Percentiles rank a stretch among this genome's conserved stretches.
phyloP scores from a whole-genome alignment of 257 asterid species.

The Solanum paucissectum region DNA sequence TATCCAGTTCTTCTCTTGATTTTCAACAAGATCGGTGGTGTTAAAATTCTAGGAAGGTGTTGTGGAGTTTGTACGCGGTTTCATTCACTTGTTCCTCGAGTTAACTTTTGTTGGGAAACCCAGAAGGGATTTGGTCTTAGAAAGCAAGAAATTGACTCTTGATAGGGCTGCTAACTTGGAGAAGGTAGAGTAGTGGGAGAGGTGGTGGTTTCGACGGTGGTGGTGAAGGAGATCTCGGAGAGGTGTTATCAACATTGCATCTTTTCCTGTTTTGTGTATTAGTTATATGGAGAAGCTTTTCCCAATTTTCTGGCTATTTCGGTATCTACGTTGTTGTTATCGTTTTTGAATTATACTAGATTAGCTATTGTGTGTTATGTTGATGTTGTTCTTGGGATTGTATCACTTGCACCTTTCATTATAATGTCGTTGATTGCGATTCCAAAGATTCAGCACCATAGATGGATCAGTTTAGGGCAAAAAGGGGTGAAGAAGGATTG shows the following conservation, averaged over 20 bases:
- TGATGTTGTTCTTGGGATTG: conserved; percentile 8
- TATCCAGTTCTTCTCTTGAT: no score
- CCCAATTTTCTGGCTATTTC: conserved; percentile 10
- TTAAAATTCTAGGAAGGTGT: no score
- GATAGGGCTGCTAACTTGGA: no score
- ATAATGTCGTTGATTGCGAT: conserved; percentile 5
- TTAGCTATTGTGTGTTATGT: conserved; percentile 18
- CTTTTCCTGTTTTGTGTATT: conserved; percentile 5
- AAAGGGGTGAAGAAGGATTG: conserved; percentile 45
- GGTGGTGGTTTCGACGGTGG: no score
- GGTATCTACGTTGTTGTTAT: conserved; percentile 2
- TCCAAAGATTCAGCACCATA: conserved; percentile 3
- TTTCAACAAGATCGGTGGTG: no score
- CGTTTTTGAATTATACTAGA: conserved; percentile 17
- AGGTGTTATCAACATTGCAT: background rate
- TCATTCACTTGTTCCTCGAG: no score
- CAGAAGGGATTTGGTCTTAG: no score
- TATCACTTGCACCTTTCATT: conserved; percentile 14
- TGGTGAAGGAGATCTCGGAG: no score
- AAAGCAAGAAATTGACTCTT: no score
- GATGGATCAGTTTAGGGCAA: conserved; percentile 57
- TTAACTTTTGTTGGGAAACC: no score
- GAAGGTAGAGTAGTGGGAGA: no score
- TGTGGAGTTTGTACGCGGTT: no score
- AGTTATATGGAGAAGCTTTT: conserved; percentile 8